A percentile compares a stretch with the other conserved stretches of the same genome.
These are phyloP conservation scores for Colletotrichum musicola DNA, from an alignment of 2,329 filamentous ascomycete species.

Conservation along the genomic window DNA sequence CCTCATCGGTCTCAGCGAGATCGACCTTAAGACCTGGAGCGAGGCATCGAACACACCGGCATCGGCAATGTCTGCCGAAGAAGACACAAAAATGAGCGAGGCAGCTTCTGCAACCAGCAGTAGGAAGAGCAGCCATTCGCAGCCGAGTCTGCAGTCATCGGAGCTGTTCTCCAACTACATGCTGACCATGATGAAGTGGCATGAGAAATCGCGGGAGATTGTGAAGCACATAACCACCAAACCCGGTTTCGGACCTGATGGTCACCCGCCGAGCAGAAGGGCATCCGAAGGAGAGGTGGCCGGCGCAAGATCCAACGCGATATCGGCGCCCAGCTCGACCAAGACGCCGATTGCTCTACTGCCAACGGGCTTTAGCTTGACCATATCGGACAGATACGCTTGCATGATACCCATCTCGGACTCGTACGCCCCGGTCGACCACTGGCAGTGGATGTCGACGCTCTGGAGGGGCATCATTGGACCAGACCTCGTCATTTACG, in stretches of 20 bases:
- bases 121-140: conserved; percentile 38
- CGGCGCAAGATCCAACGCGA: conserved; percentile 12
- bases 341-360: conserved; percentile 79
- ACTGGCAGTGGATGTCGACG: conserved; percentile 98
- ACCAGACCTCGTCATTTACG: conserved; percentile 82
- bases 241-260: conserved; percentile 30
- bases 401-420: conserved; percentile 80
- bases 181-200: conserved; percentile 78
- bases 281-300: conserved; percentile 32
- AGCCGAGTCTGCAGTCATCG: conserved; percentile 43
- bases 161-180: conserved; percentile 72
- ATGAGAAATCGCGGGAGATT: conserved; percentile 80
- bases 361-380: conserved; percentile 83
- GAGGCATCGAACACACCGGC: conserved; percentile 46
- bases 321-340: conserved; percentile 15
- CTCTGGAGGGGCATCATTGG: conserved; percentile 90
- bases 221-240: conserved; percentile 60
- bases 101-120: conserved; percentile 22
- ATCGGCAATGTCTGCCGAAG: conserved; percentile 34
- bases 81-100: conserved; percentile 35
- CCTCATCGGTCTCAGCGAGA: conserved; percentile 60
- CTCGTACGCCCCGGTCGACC: conserved; percentile 83
- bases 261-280: conserved; percentile 24
- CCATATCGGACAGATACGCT: conserved; percentile 81
- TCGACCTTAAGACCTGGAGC: conserved; percentile 59